A percentile compares a stretch with the other conserved stretches of the same genome.
Evolutionary conservation across 2,329 filamentous ascomycete species (phyloP).

Genomic region (Cordyceps cicadae): DNA sequence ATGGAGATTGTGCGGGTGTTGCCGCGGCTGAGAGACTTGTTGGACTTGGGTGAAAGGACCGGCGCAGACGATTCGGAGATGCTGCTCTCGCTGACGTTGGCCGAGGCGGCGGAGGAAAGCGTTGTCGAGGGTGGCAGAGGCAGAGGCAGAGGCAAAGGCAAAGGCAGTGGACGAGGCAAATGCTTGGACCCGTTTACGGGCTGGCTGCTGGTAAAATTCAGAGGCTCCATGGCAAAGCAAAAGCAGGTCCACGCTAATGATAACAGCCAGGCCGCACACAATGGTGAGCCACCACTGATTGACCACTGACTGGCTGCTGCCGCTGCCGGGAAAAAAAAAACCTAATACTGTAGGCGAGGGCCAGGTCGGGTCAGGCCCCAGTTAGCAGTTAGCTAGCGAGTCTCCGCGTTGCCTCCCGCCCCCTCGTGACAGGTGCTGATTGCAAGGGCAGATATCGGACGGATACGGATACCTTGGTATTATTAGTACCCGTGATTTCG

Average conservation of each 20-base stretch:
- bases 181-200: conserved; percentile 18
- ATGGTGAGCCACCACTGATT: conserved; percentile 10
- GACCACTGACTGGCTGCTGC: conserved; percentile 8
- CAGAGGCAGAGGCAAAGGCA: too few species aligned
- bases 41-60: background rate
- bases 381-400: background rate
- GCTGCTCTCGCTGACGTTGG: background rate
- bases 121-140: conserved; percentile 10
- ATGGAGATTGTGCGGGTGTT: conserved; percentile 36
- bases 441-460: background rate
- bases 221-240: conserved; percentile 17
- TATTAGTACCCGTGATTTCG: background rate
- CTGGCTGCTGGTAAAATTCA: conserved; percentile 18
- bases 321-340: background rate
- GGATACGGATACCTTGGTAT: background rate
- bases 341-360: background rate
- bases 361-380: background rate
- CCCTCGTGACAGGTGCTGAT: conserved; percentile 6
- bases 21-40: conserved; percentile 6
- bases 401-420: background rate
- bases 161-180: too few species aligned
- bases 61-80: background rate
- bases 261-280: background rate
- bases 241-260: conserved; percentile 4
- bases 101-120: background rate